phyloP scores from a whole-genome alignment of 2,329 filamentous ascomycete species.

The Penicillium italicum region DNA sequence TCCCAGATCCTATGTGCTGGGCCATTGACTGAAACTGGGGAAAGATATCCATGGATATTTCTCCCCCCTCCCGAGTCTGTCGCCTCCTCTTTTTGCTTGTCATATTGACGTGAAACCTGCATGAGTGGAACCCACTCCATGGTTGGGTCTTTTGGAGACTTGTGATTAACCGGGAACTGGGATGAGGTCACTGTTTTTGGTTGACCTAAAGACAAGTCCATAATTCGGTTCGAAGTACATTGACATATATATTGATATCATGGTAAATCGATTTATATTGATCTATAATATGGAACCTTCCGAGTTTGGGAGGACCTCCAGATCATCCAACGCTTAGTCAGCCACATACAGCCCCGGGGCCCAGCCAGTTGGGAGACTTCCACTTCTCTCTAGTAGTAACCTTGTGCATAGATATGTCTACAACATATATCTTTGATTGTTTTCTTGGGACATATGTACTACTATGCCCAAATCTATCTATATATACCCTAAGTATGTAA shows the following conservation, averaged over 20 bases:
- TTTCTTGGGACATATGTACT: too few species aligned
- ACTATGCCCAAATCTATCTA: too few species aligned
- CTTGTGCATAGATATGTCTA: too few species aligned
- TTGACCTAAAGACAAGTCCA: neutral
- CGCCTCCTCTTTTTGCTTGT: neutral
- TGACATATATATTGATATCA: neutral
- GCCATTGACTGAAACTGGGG: neutral
- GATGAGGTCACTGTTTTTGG: neutral
- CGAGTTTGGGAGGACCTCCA: too few species aligned
- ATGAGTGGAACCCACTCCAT: constrained; percentile 5
- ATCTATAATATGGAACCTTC: neutral
- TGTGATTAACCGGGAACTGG: neutral
- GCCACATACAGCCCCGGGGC: too few species aligned
- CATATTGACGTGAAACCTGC: constrained; percentile 10
- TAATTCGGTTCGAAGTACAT: neutral
- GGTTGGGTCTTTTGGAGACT: neutral
- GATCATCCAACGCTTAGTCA: too few species aligned
- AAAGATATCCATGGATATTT: neutral
- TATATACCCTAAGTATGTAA: too few species aligned
- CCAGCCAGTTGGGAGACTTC: too few species aligned
- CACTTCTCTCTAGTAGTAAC: too few species aligned
- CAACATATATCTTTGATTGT: too few species aligned
- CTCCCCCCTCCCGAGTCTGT: neutral
- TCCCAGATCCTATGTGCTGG: neutral
- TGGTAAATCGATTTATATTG: neutral